A percentile compares a stretch with the other conserved stretches of the same genome.
Evolutionary conservation across 129 eudicot species (phyloP).

Genomic region (Centaurea solstitialis): DNA sequence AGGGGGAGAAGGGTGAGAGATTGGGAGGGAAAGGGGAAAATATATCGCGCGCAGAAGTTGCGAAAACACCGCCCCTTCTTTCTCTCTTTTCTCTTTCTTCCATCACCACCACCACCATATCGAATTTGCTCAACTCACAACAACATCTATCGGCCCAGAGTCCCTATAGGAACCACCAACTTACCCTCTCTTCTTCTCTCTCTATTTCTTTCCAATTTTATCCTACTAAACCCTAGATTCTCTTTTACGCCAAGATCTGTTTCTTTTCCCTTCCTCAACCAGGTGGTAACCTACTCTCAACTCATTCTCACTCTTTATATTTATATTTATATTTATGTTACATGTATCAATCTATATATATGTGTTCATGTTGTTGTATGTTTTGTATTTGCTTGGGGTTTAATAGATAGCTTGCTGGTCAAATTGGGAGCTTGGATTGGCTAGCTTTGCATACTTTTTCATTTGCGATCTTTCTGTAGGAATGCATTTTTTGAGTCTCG

Average conservation of each 20-base stretch:
- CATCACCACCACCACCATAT: conserved; percentile 11
- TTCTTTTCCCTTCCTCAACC: conserved; percentile 4
- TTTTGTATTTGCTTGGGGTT: not conserved
- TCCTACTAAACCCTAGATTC: conserved; percentile 48
- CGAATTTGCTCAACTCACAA: conserved; percentile 1
- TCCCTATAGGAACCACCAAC: conserved; percentile 17
- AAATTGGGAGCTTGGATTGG: not conserved
- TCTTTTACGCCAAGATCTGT: conserved; percentile 22
- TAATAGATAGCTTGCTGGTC: conserved; percentile 3
- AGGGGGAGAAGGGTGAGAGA: conserved; percentile 1
- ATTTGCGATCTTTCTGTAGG: not conserved
- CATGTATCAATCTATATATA: not conserved
- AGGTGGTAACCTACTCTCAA: conserved; percentile 26
- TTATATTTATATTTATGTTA: not conserved
- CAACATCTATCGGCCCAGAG: conserved; percentile 33
- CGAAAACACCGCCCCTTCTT: conserved; percentile 19
- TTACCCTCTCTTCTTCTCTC: not conserved
- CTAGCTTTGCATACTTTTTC: not conserved
- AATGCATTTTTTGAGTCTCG: conserved; percentile 7
- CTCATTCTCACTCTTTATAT: conserved; percentile 2
- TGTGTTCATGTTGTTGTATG: not conserved
- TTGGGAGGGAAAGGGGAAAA: conserved; percentile 39
- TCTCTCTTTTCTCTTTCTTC: too few species aligned
- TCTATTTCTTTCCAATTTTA: not conserved
- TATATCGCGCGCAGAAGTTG: conserved; percentile 32